A percentile compares a stretch with the other conserved stretches of the same genome.
Evolutionary conservation across 768 basidiomycete genomes (phyloP).

Genomic region (Grammothele lineata): DNA sequence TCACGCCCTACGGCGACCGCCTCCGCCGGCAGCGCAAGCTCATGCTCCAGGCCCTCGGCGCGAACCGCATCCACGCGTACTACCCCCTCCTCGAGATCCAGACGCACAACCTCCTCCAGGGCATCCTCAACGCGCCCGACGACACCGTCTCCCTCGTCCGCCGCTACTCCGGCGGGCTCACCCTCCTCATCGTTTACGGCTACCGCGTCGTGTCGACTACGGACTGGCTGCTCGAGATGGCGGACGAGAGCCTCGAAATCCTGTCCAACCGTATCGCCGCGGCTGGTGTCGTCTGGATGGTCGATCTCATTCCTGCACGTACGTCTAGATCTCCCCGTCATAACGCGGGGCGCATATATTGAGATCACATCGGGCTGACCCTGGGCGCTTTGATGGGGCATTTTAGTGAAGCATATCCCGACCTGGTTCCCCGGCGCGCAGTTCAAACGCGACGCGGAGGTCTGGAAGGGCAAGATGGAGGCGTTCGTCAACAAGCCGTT

Average conservation of each 20-base stretch:
- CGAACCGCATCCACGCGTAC: constrained; percentile 49
- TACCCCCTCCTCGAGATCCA: constrained; percentile 52
- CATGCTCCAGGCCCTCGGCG: constrained; percentile 59
- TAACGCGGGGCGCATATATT: no score
- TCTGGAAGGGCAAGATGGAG: constrained; percentile 17
- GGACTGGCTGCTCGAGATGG: constrained; percentile 16
- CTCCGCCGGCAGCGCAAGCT: constrained; percentile 62
- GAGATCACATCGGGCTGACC: no score
- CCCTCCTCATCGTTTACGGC: constrained; percentile 19
- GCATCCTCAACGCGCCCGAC: constrained; percentile 42
- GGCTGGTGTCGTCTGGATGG: constrained; percentile 17
- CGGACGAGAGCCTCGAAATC: constrained; percentile 16
- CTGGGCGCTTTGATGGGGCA: no score
- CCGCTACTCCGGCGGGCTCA: constrained; percentile 16
- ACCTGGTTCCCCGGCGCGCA: constrained; percentile 26
- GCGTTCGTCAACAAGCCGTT: constrained; percentile 13
- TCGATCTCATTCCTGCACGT: constrained; percentile 18
- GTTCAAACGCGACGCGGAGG: constrained; percentile 20
- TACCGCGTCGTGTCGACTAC: constrained; percentile 16
- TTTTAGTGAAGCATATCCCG: constrained; percentile 24
- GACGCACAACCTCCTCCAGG: constrained; percentile 53
- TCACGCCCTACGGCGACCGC: constrained; percentile 61
- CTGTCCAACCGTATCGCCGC: constrained; percentile 17
- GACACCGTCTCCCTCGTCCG: constrained; percentile 28
- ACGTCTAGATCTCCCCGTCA: no score